Percentiles rank a stretch among this genome's conserved stretches.
Conservation (phyloP, 2,329 filamentous ascomycete species). For the Xylariales sp. region DNA sequence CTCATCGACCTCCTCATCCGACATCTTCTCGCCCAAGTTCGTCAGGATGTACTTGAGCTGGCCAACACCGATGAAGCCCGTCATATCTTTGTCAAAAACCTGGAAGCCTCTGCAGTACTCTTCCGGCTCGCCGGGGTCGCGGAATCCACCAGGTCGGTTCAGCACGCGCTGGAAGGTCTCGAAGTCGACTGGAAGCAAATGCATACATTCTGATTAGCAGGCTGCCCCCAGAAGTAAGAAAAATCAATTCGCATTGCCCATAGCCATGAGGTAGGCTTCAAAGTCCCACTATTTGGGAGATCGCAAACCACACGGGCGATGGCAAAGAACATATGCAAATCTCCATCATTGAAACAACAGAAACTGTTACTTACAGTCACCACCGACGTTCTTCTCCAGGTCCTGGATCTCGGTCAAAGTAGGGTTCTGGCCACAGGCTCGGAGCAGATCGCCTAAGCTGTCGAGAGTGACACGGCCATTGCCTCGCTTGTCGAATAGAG, state of each 20-base stretch:
- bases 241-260: no score
- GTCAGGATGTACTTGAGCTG: constrained; percentile 98
- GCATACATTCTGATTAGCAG: neutral
- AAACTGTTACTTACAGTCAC: constrained; percentile 72
- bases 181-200: constrained; percentile 76
- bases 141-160: constrained; percentile 96
- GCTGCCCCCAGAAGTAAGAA: no score
- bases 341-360: constrained; percentile 10
- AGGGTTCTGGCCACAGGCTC: constrained; percentile 96
- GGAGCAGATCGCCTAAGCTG: constrained; percentile 85
- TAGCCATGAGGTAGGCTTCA: no score
- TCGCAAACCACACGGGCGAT: no score
- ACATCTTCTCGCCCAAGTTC: constrained; percentile 98
- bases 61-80: constrained; percentile 94
- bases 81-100: constrained; percentile 99
- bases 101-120: constrained; percentile 99
- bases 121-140: constrained; percentile 94
- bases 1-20: constrained; percentile 97
- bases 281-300: no score
- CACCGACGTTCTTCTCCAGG: constrained; percentile 82
- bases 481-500: constrained; percentile 98
- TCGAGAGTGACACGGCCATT: constrained; percentile 86
- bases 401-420: constrained; percentile 90
- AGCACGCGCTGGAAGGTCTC: constrained; percentile 95
- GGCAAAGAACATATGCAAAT: no score